These are phyloP conservation scores for Colletotrichum plurivorum DNA, from an alignment of 2,329 filamentous ascomycete genomes.

Conservation along the genomic window DNA sequence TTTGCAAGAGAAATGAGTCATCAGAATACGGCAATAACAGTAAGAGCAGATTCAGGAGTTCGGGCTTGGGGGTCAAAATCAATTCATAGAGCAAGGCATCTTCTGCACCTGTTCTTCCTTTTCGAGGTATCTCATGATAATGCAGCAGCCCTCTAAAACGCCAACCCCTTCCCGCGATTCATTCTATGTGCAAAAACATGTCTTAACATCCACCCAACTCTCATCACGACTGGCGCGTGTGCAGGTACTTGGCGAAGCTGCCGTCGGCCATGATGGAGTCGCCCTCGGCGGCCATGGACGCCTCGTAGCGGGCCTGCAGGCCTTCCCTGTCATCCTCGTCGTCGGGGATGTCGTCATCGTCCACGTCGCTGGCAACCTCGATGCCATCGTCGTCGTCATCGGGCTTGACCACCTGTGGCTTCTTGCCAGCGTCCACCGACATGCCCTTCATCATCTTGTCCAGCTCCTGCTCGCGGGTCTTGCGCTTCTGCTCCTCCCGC, in stretches of 20 bases:
- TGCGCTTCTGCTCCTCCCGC: slow-evolving; percentile 81
- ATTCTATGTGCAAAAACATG: slow-evolving; percentile 44
- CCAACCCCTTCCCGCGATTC: slow-evolving; percentile 27
- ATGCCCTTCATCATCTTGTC: slow-evolving; percentile 97
- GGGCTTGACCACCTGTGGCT: slow-evolving; percentile 49
- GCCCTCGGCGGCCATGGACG: slow-evolving; percentile 75
- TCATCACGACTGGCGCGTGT: slow-evolving; percentile 55
- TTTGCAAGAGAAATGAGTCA: neutral
- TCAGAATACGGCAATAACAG: neutral
- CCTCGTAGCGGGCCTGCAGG: slow-evolving; percentile 81
- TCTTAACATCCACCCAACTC: slow-evolving; percentile 18
- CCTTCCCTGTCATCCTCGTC: slow-evolving; percentile 75
- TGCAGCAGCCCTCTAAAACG: slow-evolving; percentile 40
- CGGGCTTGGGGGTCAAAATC: slow-evolving; percentile 35
- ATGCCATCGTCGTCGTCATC: slow-evolving; percentile 63
- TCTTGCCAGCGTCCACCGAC: slow-evolving; percentile 60
- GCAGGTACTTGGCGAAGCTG: slow-evolving; percentile 74
- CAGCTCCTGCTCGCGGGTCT: slow-evolving; percentile 82
- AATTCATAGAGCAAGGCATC: slow-evolving; percentile 40
- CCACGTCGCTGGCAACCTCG: slow-evolving; percentile 71
- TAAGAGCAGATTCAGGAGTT: slow-evolving; percentile 33
- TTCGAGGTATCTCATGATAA: slow-evolving; percentile 42
- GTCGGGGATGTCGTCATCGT: slow-evolving; percentile 70
- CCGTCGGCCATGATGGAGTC: slow-evolving; percentile 67
- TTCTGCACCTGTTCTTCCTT: slow-evolving; percentile 38